phyloP scores from a whole-genome alignment of 1,139 yeast genomes.

The Magnusiomyces ingens region DNA sequence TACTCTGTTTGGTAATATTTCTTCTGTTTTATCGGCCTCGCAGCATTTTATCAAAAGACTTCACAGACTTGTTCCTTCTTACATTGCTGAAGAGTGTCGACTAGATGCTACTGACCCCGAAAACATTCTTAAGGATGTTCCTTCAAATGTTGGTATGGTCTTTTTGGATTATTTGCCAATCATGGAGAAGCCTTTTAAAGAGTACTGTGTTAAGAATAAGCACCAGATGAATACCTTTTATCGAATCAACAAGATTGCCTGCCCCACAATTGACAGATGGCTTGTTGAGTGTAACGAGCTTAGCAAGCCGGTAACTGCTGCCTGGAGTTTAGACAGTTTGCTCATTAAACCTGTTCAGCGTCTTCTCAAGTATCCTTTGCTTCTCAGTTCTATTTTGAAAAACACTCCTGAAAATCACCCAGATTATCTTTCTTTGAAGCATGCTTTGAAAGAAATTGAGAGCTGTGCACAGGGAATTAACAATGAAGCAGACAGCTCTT shows the following conservation, averaged over 20 bases:
- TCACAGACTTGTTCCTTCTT: slow-evolving; percentile 24
- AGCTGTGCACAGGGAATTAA: slow-evolving; percentile 30
- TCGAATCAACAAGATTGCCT: slow-evolving; percentile 23
- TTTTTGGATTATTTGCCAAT: slow-evolving; percentile 29
- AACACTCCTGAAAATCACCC: slow-evolving; percentile 28
- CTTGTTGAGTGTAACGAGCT: slow-evolving; percentile 26
- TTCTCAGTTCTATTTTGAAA: slow-evolving; percentile 28
- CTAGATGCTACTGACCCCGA: slow-evolving; percentile 13
- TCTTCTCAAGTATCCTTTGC: slow-evolving; percentile 37
- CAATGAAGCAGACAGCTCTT: slow-evolving; percentile 12
- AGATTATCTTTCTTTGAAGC: slow-evolving; percentile 28
- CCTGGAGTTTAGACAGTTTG: slow-evolving; percentile 38
- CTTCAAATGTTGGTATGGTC: slow-evolving; percentile 31
- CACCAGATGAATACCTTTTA: slow-evolving; percentile 30
- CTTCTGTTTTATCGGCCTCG: slow-evolving; percentile 28
- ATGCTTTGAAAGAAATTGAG: slow-evolving; percentile 26
- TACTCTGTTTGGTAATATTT: slow-evolving; percentile 29
- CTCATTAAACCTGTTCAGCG: slow-evolving; percentile 41
- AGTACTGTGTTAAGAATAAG: slow-evolving; percentile 30
- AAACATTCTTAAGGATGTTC: slow-evolving; percentile 23
- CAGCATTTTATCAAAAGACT: slow-evolving; percentile 26
- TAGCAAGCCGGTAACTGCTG: slow-evolving; percentile 30
- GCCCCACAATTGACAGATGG: slow-evolving; percentile 31
- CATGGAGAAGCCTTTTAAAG: slow-evolving; percentile 30
- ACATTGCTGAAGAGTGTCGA: slow-evolving; percentile 19